A percentile compares a stretch with the other conserved stretches of the same genome.
Evolutionary conservation across 1,139 yeast species (phyloP).

Genomic region (Taphrina pruni): DNA sequence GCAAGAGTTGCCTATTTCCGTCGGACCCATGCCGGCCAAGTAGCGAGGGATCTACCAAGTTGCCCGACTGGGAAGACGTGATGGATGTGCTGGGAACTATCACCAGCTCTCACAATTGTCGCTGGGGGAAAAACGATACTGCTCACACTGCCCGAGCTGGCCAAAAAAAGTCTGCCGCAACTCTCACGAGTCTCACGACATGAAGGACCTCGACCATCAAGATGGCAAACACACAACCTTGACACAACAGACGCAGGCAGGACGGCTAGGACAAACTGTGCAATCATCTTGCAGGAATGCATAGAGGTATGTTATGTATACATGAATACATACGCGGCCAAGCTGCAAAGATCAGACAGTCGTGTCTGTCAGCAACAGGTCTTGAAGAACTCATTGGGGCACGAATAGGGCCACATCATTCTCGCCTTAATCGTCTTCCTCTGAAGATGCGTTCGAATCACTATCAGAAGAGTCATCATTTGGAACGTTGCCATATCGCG

Average conservation of each 20-base stretch:
- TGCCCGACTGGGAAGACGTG: no score
- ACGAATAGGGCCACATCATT: neutral
- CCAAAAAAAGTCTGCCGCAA: no score
- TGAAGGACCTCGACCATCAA: no score
- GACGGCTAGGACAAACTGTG: no score
- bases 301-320: constrained; percentile 2
- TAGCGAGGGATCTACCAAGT: neutral
- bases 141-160: no score
- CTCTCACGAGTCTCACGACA: no score
- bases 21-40: constrained; percentile 26
- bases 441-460: constrained; percentile 34
- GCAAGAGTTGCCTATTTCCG: constrained; percentile 13
- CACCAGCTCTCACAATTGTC: no score
- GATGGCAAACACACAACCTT: no score
- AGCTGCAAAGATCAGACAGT: neutral
- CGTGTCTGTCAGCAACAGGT: neutral
- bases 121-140: no score
- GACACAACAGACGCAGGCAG: no score
- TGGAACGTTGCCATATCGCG: constrained; percentile 28
- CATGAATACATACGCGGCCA: constrained; percentile 3
- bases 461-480: constrained; percentile 34
- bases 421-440: constrained; percentile 29
- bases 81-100: no score
- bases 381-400: neutral
- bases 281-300: no score